Percentiles rank a stretch among this genome's conserved stretches.
Conservation (phyloP, 345 rosid genomes). For the Garcia nutans region DNA sequence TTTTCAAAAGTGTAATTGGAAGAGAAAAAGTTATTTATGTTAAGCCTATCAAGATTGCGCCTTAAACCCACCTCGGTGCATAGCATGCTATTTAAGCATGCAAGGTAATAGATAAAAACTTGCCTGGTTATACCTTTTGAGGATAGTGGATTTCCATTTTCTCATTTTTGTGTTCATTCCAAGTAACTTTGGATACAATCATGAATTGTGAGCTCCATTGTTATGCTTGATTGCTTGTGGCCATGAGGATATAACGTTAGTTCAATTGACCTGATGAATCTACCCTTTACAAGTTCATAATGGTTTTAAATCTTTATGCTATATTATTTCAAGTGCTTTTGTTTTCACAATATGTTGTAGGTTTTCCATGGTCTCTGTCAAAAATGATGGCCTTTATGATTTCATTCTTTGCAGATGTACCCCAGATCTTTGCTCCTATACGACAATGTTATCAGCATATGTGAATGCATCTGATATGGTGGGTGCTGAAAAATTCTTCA, state of each 20-base stretch:
- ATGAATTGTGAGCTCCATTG: not conserved
- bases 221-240: not conserved
- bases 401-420: slow-evolving; percentile 48
- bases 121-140: too few species aligned
- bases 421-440: slow-evolving; percentile 85
- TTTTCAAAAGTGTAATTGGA: too few species aligned
- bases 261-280: not conserved
- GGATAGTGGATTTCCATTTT: too few species aligned
- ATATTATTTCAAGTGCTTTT: not conserved
- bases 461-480: slow-evolving; percentile 88
- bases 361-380: not conserved
- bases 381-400: not conserved
- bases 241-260: not conserved
- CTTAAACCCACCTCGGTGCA: too few species aligned
- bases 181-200: not conserved
- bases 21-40: too few species aligned
- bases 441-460: slow-evolving; percentile 92
- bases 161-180: too few species aligned
- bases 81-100: too few species aligned
- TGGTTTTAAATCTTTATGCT: too few species aligned
- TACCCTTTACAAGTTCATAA: not conserved
- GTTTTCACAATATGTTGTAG: not conserved
- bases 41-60: too few species aligned
- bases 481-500: slow-evolving; percentile 90
- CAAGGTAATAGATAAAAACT: too few species aligned